Percentiles rank a stretch among this genome's conserved stretches.
These are phyloP conservation scores for Umbelopsis vinacea DNA, from an alignment of 192 early-diverging fungal species.

Conservation along the genomic window DNA sequence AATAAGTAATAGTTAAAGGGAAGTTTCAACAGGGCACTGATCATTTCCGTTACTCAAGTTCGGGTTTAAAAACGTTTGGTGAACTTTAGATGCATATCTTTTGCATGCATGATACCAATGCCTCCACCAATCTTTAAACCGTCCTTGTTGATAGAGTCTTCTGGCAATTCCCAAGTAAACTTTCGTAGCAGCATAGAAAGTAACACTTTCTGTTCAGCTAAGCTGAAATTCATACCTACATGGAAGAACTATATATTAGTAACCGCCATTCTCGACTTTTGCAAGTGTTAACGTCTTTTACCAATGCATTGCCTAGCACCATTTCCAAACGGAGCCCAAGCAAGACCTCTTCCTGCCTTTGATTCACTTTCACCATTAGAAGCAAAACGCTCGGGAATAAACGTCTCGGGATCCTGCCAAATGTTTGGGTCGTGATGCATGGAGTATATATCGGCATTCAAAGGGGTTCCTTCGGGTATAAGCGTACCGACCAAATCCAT, in stretches of 20 bases:
- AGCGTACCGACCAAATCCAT: neutral
- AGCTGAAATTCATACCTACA: conserved; percentile 68
- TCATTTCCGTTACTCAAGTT: no score
- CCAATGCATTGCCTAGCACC: conserved; percentile 53
- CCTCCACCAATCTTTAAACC: neutral
- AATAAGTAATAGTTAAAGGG: no score
- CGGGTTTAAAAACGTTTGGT: neutral
- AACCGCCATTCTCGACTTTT: neutral
- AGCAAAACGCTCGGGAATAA: conserved; percentile 23
- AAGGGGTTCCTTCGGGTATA: conserved; percentile 17
- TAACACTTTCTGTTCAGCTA: conserved; percentile 62
- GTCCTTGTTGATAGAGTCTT: conserved; percentile 23
- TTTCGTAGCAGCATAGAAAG: conserved; percentile 44
- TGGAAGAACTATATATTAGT: conserved; percentile 26
- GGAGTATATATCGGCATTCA: neutral
- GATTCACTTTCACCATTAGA: conserved; percentile 29
- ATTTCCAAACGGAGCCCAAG: conserved; percentile 60
- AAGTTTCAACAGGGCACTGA: no score
- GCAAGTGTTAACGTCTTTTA: neutral
- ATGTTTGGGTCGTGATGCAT: conserved; percentile 9
- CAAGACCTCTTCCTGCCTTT: conserved; percentile 39
- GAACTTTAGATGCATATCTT: neutral
- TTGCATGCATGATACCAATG: neutral
- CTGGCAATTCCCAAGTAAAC: conserved; percentile 17
- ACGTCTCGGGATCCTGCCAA: conserved; percentile 19